Base-by-base conservation (phyloP, 139 green algal species). In the Chlamydomonas sphaeroides region DNA sequence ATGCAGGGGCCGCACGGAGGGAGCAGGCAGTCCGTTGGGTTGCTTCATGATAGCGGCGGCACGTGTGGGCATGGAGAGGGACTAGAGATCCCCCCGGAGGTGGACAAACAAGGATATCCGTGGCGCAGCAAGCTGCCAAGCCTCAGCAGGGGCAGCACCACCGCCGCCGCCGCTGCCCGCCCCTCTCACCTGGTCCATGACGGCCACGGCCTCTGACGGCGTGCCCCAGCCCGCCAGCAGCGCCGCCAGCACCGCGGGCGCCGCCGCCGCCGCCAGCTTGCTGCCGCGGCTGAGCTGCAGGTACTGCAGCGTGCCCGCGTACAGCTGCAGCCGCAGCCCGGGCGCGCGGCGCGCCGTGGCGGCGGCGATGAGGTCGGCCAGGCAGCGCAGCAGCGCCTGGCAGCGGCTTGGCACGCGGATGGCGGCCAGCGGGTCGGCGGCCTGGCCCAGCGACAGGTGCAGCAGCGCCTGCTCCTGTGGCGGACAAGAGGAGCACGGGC, bases 301-400 rank as follows among this genome's bases (percentile, higher is more conserved):
- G 84, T 94, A 95, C 84, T 87, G 87, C 65, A 93, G 71, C 56
- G 94, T 86, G 14, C 75, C 78, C 2, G 75, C 86, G 70, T 94
- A 94, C 72, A 96, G 75, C 59, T 91, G 86, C 30, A 90, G 65
- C 0, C 93, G 88, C 38, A 94, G 85, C 4, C 71, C 78, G 26
- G 83, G 90, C 73, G 74, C 61, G 26, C 83, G 25, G 25, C 49
- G 30, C 65, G 49, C 48, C 11, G 49, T 28, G 8, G 72, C 72
- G 53, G 79, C 48, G 21, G 53, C 67, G 45, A 88, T 61, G 39
- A 91, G 74, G 18, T 87, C 87, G 33, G 95, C 78, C 68, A 95
- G 84, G 56, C 61, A 25, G 7, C 78, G 65, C 57, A 94, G 89
- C 59, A 95, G 85, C 69, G 79, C 84, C 61, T 88, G 75, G 65